Percentiles rank a stretch among this genome's conserved stretches.
Conservation (phyloP, 805 yeast genomes). For the Starmerella kuoi region DNA sequence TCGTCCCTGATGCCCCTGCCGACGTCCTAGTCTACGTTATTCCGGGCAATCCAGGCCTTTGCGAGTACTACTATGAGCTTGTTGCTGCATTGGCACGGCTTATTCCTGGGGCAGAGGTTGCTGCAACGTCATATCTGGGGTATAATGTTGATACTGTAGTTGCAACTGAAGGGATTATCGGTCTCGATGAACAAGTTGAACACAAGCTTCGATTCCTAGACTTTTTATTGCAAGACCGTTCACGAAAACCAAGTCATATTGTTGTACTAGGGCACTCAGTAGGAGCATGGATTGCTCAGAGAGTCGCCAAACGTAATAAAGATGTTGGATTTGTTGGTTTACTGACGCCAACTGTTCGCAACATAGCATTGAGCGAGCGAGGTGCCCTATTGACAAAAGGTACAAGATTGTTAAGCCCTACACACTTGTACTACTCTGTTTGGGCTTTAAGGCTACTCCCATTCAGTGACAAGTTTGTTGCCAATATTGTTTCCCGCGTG, state of each 20-base stretch:
- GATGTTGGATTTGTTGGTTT: slow-evolving; percentile 40
- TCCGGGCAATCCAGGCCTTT: slow-evolving; percentile 71
- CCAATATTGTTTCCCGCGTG: neutral
- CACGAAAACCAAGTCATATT: slow-evolving; percentile 28
- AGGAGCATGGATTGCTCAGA: slow-evolving; percentile 53
- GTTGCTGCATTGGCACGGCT: slow-evolving; percentile 34
- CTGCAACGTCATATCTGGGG: slow-evolving; percentile 59
- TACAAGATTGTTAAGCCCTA: slow-evolving; percentile 20
- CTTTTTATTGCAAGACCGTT: slow-evolving; percentile 21
- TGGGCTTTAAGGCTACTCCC: slow-evolving; percentile 8
- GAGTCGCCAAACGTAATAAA: slow-evolving; percentile 32
- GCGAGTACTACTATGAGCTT: slow-evolving; percentile 50
- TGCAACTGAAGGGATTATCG: slow-evolving; percentile 24
- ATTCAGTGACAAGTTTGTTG: slow-evolving; percentile 1
- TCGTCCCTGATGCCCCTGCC: neutral
- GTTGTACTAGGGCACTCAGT: slow-evolving; percentile 57
- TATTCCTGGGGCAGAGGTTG: slow-evolving; percentile 39
- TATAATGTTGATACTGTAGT: slow-evolving; percentile 27
- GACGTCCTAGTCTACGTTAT: slow-evolving; percentile 39
- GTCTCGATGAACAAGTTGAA: slow-evolving; percentile 42
- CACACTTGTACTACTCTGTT: slow-evolving; percentile 1
- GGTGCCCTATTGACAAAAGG: slow-evolving; percentile 30
- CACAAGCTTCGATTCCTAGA: slow-evolving; percentile 46
- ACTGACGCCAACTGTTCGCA: slow-evolving; percentile 57
- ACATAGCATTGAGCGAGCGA: slow-evolving; percentile 39